These are phyloP conservation scores for Solanum hybrid DNA, from an alignment of 305 asterid genomes.

Conservation along the genomic window DNA sequence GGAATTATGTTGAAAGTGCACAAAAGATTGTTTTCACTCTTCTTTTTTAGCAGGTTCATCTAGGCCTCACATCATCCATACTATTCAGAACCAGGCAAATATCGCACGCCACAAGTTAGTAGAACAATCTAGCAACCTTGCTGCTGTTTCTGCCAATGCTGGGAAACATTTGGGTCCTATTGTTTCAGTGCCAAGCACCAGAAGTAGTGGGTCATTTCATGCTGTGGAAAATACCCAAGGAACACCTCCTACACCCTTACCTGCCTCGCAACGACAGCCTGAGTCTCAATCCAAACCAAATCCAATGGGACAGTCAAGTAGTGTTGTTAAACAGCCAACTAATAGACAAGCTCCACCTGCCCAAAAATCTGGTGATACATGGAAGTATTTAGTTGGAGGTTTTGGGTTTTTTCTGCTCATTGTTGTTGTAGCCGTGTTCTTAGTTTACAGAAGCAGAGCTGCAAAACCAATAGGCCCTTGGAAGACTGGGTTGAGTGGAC, in stretches of 20 bases:
- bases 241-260: conserved; percentile 21
- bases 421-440: conserved; percentile 26
- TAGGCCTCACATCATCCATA: conserved; percentile 22
- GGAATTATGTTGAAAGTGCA: not conserved
- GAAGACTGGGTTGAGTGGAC: conserved; percentile 93
- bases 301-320: conserved; percentile 2
- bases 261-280: conserved; percentile 14
- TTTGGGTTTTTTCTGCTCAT: conserved; percentile 35
- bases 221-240: conserved; percentile 35
- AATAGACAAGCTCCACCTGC: conserved; percentile 12
- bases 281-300: conserved; percentile 11
- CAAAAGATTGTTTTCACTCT: conserved; percentile 4
- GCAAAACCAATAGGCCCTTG: conserved; percentile 68
- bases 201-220: conserved; percentile 84
- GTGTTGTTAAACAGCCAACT: conserved; percentile 15
- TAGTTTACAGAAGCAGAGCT: conserved; percentile 47
- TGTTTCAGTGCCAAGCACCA: conserved; percentile 37
- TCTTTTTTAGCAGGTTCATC: conserved; percentile 33
- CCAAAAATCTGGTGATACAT: conserved; percentile 19
- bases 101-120: conserved; percentile 48
- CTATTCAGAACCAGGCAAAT: conserved; percentile 16
- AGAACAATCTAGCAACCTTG: conserved; percentile 51
- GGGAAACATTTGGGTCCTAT: conserved; percentile 17
- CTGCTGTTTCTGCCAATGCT: conserved; percentile 34
- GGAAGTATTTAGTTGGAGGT: conserved; percentile 44